Evolutionary conservation across 2,329 filamentous ascomycete species (phyloP), one percentile per base, ranked within the genome.

Genomic region (Myriosclerotinia curreyana): DNA sequence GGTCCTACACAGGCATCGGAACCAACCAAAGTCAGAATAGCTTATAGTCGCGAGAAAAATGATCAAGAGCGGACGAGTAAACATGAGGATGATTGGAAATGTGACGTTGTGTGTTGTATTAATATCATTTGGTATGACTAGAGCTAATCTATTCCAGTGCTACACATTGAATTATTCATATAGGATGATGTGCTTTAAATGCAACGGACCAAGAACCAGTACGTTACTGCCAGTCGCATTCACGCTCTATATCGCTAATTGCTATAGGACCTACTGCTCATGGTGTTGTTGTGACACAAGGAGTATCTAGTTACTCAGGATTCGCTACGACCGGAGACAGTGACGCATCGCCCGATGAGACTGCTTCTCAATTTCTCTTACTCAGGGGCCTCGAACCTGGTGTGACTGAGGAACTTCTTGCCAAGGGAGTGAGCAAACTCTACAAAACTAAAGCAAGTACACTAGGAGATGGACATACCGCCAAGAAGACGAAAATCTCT

Each of bases 381-480:
- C 80, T 95, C 31, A 86, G 90, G 66, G 87, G 87, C 9, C 78
- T 96, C 8, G 86, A 91, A 40, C 77, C 83, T 0, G 87, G 88
- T 17, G 85, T 91, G 7, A 89, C 82, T 8, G 91, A 94, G 75
- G 85, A 89, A 63, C 79, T 90, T 55, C 79, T 96, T 12, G 88
- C 87, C 1, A 86, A 85, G 64, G 91, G 90, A 31, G 84, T 92
- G 58, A 84, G 86, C 70, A 91, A 90, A 69, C 80, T 96, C 5
- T 90, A 91, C 71, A 88, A 86, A 67, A 81, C 82, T 0, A 81
- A 82, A 53, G 69, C 67, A 34, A 67, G 55, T 22, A 71, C 74
- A 17, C 67, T 70, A 77, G 77, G 69, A 67, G 76, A 70, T 68
- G 66, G 67, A 34, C 66, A 68, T 34, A 49, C 63, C 17, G 46